Base-by-base conservation (phyloP, 768 basidiomycete genomes). In the Suillus ampliporus region DNA sequence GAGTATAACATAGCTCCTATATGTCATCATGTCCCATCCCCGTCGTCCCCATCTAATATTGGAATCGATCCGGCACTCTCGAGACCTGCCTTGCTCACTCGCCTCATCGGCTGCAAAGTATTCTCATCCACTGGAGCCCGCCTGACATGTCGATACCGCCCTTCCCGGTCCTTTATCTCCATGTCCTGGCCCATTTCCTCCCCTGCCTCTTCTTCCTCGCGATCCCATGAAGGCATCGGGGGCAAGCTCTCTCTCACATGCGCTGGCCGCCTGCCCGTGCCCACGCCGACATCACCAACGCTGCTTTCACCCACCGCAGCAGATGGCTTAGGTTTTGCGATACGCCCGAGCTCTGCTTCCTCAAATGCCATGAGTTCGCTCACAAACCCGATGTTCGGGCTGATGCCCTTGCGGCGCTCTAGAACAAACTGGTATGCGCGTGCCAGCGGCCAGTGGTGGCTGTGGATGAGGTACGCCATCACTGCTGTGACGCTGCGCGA, bases 301-400 rank as follows among this genome's bases (percentile, higher is more conserved):
- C 26, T 26, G 38, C 26, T 40, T 26, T 56, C 54, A 28, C 38
- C 11, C 26, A n/a, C 54, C 23, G 17, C 17, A n/a, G 40, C 23
- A 56, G 54, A 40, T 13, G 37, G 23, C 54, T 56, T 56, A 58
- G 73, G 70, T 68, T 77, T 70, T 87, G 58, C 91, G 4, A 26
- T 40, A 11, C 54, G 54, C 82, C 63, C 95, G 88, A 56, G 96
- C 80, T 76, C 97, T 92, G 71, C 89, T 72, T 97, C 95, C 78
- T 99, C 96, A 71, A 96, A 97, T 52, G 88, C 90, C 96, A 97
- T 97, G 47, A 99, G 84, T 76, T 97, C 95, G 5, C 93, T 94
- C 48, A 98, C 95, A 76, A 99, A 99, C 8, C 97, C 97, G 65
- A 99, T 97, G 72, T 97, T 98, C 11, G 96, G 97, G 15, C 93